These are phyloP conservation scores for Rhizophagus sp. DNA, from an alignment of 192 early-diverging fungal genomes.

Conservation along the genomic window DNA sequence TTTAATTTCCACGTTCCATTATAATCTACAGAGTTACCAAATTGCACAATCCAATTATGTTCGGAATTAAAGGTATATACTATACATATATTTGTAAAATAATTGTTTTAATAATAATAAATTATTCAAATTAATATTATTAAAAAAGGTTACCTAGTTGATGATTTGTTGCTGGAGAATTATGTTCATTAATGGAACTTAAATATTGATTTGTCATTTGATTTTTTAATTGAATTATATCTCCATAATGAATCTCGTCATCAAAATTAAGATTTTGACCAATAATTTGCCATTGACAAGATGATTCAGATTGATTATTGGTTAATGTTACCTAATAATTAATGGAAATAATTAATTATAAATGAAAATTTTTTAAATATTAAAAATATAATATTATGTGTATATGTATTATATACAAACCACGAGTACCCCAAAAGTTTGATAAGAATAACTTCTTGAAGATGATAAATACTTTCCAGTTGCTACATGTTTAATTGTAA, in stretches of 20 bases:
- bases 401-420: too few species aligned
- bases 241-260: not conserved
- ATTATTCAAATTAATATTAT: too few species aligned
- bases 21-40: not conserved
- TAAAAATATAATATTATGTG: too few species aligned
- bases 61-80: too few species aligned
- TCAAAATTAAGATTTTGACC: not conserved
- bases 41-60: too few species aligned
- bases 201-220: not conserved
- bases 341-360: too few species aligned
- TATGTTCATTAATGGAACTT: not conserved
- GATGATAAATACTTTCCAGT: not conserved
- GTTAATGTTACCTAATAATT: not conserved
- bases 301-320: not conserved
- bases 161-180: not conserved
- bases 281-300: not conserved
- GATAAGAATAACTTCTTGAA: too few species aligned
- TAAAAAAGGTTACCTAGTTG: not conserved
- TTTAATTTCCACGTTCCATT: not conserved
- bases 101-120: too few species aligned
- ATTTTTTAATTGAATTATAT: not conserved
- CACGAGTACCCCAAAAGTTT: too few species aligned
- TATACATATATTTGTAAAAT: too few species aligned
- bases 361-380: too few species aligned
- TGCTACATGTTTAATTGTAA: not conserved